Evolutionary conservation across 441 rosid species (phyloP).

Genomic region (Pelargonium cotyledonis): DNA sequence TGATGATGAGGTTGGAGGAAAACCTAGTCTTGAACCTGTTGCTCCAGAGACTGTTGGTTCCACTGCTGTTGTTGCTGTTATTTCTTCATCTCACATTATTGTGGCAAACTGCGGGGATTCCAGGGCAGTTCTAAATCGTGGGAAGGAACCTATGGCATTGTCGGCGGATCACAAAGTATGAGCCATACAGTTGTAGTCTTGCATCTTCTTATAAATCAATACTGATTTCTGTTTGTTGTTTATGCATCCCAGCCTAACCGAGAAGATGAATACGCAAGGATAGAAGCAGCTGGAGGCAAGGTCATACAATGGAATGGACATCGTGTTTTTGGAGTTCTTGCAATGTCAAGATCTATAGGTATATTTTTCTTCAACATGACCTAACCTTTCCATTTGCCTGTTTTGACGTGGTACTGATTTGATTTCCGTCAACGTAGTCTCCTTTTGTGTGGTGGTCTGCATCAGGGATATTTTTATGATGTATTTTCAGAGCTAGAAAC

Average conservation of each 20-base stretch:
- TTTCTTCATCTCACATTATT: constrained; percentile 71
- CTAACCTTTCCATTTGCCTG: constrained; percentile 3
- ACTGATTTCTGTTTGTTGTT: constrained; percentile 7
- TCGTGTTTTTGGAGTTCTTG: constrained; percentile 88
- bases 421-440: constrained; percentile 16
- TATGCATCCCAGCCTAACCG: constrained; percentile 62
- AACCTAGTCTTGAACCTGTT: constrained; percentile 42
- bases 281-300: constrained; percentile 89
- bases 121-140: constrained; percentile 82
- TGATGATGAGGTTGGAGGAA: constrained; percentile 70
- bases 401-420: neutral
- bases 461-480: neutral
- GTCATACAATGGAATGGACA: constrained; percentile 95
- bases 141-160: constrained; percentile 74
- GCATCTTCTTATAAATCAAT: constrained; percentile 1
- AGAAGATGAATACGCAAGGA: constrained; percentile 86
- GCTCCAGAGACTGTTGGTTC: constrained; percentile 93
- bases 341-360: constrained; percentile 95
- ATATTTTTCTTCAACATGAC: constrained; percentile 19
- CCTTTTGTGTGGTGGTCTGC: neutral
- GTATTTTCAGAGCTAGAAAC: neutral
- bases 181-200: constrained; percentile 12
- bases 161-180: constrained; percentile 88
- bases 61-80: constrained; percentile 74
- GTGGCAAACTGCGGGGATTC: constrained; percentile 93